These are phyloP conservation scores for Bimuria novae-zelandiae DNA, from an alignment of 2,329 filamentous ascomycete genomes.

Conservation along the genomic window DNA sequence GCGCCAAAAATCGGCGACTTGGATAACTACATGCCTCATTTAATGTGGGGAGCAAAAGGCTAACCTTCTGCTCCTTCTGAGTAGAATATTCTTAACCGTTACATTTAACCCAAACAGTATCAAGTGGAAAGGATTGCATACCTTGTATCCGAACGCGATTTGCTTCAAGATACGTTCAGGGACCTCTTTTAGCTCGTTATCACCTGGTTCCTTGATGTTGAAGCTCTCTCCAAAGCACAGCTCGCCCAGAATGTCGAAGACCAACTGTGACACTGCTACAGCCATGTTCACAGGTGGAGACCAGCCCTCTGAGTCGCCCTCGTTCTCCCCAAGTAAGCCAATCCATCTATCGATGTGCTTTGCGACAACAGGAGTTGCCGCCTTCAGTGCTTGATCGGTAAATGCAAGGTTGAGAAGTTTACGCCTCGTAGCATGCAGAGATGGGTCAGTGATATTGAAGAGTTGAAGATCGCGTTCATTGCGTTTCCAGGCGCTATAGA, in stretches of 20 bases:
- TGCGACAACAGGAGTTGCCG: slow-evolving; percentile 2
- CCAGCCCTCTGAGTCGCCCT: slow-evolving; percentile 8
- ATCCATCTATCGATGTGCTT: slow-evolving; percentile 13
- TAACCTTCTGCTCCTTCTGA: no score
- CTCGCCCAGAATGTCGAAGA: slow-evolving; percentile 52
- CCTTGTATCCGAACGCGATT: slow-evolving; percentile 1
- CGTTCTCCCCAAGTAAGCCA: slow-evolving; percentile 2
- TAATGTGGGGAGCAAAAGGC: no score
- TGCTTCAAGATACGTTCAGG: slow-evolving; percentile 4
- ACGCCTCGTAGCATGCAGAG: slow-evolving; percentile 7
- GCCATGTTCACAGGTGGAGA: slow-evolving; percentile 6
- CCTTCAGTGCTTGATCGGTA: slow-evolving; percentile 13
- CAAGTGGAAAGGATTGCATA: slow-evolving; percentile 5
- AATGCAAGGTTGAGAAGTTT: slow-evolving; percentile 14
- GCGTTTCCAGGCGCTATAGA: slow-evolving; percentile 9
- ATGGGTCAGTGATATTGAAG: no score
- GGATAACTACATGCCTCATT: no score
- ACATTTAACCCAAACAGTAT: no score
- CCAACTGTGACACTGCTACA: slow-evolving; percentile 33
- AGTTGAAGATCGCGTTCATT: no score
- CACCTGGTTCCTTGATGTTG: slow-evolving; percentile 31
- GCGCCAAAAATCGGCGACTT: no score
- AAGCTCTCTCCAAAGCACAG: slow-evolving; percentile 42
- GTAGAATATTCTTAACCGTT: no score
- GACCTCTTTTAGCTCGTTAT: slow-evolving; percentile 6